Evolutionary conservation across 176 grass and related monocot genomes (phyloP).

Genomic region (Rhynchospora pubera): DNA sequence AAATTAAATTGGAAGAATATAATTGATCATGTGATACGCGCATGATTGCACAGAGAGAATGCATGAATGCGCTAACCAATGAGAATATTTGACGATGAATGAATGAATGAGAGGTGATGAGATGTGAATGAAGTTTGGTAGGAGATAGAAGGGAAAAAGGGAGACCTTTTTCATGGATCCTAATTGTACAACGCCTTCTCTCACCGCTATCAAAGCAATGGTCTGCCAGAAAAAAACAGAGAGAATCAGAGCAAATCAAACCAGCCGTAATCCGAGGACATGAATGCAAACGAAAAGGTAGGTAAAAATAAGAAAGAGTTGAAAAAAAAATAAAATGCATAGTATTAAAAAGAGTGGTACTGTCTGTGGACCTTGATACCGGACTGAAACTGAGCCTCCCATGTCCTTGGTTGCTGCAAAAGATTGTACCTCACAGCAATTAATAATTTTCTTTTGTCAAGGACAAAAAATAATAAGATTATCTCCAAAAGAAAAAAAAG

Average conservation of each 20-base stretch:
- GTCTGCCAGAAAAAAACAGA: slow-evolving; percentile 41
- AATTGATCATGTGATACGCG: not conserved
- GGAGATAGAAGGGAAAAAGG: not conserved
- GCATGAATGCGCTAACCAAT: slow-evolving; percentile 1
- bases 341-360: slow-evolving; percentile 14
- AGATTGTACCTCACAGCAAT: not conserved
- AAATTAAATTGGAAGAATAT: not conserved
- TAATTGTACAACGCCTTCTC: slow-evolving; percentile 95
- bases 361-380: slow-evolving; percentile 60
- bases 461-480: not conserved
- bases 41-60: slow-evolving; percentile 21
- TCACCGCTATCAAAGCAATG: slow-evolving; percentile 86
- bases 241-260: not conserved
- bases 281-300: not conserved
- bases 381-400: slow-evolving; percentile 95
- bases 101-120: not conserved
- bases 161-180: slow-evolving; percentile 84
- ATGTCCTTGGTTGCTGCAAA: slow-evolving; percentile 89
- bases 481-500: not conserved
- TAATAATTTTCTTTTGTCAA: too few relatives aligned
- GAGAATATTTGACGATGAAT: slow-evolving; percentile 20
- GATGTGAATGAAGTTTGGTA: slow-evolving; percentile 15
- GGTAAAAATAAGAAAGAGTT: not conserved
- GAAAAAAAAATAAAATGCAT: not conserved
- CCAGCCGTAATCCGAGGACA: not conserved